Conservation (phyloP, 2,329 filamentous ascomycete species). For the Penicillium sp. region DNA sequence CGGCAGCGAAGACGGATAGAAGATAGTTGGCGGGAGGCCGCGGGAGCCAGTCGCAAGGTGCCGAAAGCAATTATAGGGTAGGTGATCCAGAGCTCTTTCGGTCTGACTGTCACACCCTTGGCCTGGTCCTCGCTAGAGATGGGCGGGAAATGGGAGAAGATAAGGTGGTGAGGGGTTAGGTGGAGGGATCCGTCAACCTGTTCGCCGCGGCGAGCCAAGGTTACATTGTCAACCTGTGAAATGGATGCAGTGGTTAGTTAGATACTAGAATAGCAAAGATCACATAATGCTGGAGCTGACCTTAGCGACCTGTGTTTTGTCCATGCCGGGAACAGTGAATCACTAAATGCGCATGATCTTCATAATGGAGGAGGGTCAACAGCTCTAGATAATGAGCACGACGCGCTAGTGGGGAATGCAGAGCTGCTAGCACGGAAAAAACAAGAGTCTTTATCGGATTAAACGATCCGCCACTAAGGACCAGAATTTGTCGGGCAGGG, state of each 20-base stretch:
- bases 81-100: slow-evolving; percentile 84
- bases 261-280: background rate
- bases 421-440: background rate
- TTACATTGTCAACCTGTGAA: slow-evolving; percentile 55
- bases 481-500: background rate
- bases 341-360: slow-evolving; percentile 33
- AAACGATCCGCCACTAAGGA: background rate
- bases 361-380: slow-evolving; percentile 26
- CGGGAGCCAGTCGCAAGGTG: slow-evolving; percentile 70
- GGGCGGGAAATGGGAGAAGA: slow-evolving; percentile 59
- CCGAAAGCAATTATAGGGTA: slow-evolving; percentile 89
- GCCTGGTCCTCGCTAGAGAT: slow-evolving; percentile 39
- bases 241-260: background rate
- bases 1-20: slow-evolving; percentile 85
- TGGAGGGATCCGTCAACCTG: slow-evolving; percentile 61
- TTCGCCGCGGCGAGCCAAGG: slow-evolving; percentile 57
- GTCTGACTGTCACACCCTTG: slow-evolving; percentile 45
- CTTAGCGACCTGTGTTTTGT: slow-evolving; percentile 48
- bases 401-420: background rate
- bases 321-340: slow-evolving; percentile 38
- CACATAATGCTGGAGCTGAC: slow-evolving; percentile 23
- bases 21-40: slow-evolving; percentile 67
- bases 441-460: background rate
- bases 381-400: background rate
- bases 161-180: slow-evolving; percentile 63